Evolutionary conservation across 2,329 filamentous ascomycete genomes (phyloP), one percentile per base, ranked within the genome.

Genomic region (Coccinonectria pachysandricola): DNA sequence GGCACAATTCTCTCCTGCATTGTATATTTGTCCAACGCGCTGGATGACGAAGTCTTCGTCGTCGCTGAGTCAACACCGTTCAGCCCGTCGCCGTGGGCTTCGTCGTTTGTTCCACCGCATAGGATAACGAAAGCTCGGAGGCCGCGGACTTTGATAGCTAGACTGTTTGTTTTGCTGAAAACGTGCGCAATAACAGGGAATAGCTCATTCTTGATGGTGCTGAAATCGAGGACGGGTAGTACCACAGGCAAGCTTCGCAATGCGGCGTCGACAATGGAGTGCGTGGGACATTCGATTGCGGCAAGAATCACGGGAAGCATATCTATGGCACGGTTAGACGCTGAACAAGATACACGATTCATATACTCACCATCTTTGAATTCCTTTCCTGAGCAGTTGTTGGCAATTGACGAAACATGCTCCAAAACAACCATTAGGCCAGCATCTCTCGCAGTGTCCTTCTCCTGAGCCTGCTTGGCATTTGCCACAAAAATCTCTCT

Each of bases 1-100:
- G 91, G 91, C 0, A 96, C 72, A 17, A 98, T 82, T 60, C 95
- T 96, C 51, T 98, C 91, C 52, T 98, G 91, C 60, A 98, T 88
- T 0, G 91, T 96, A 49, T 91, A 96, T 53, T 96, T 96, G 60
- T 98, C 91, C 15, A 98, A 63, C 3, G 88, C 87, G 2, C 76
- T 85, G 1, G 79, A 79, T 1, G 72, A 80, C 4, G 69, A 71
- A 3, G 68, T 60, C 48, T 78, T 77, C 31, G 71, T 68, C 45
- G 70, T 72, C 25, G 70, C 62, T 39, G 69, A 54, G 21, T 59
- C 46, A 48, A 87, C 62, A 1, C 85, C 86, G 39, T 84, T 79
- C 3, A 95, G 65, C 4, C 84, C 87, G 49, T 91, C 84, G 18
- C 62, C 61, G 20, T 61, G 60, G 1, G 57, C 58, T 1, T 57